Evolutionary conservation across 2,329 filamentous ascomycete genomes (phyloP), one percentile per base, ranked within the genome.

Genomic region (Parastagonospora nodorum): DNA sequence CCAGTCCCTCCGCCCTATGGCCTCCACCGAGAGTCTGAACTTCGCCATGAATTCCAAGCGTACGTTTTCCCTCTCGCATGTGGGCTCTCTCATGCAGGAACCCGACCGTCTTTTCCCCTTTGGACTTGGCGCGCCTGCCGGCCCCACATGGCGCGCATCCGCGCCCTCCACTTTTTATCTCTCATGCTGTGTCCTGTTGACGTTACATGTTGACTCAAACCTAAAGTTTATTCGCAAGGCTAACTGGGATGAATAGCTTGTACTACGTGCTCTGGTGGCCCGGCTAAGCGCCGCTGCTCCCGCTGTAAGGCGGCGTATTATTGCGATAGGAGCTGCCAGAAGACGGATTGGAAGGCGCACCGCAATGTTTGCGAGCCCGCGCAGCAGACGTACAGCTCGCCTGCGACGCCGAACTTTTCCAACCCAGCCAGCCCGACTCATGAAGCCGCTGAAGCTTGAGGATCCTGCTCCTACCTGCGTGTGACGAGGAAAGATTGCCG

Each of bases 311-410:
- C 56, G 0, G 71, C 74, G 0, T 67, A 57, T 24, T 84, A 84
- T 67, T 85, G 82, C 73, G 80, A 78, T 36, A 72, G 72, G 19
- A 74, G 77, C 31, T 84, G 82, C 68, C 78, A 84, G 62, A 80
- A 78, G 54, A 61, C 66, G 1, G 74, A 83, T 60, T 84, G 78
- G 79, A 79, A 80, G 55, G 44, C 50, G 2, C 81, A 84, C 65
- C 80, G 80, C 58, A 75, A 74, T 50, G 53, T 63, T 8, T 82
- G 80, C 64, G 66, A 66, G 43, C 61, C 65, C 36, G 53, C 48
- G 19, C 52, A 52, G 28, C 63, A 52, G 60, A 42, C 14, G 8
- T 37, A 55, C 15, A 68, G 64, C 29, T 57, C 58, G 1, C 59
- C 64, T 11, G 59, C 50, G 5, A 69, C 64, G 14, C 65, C 66